phyloP scores from a whole-genome alignment of 192 early-diverging fungal genomes.

The Mortierella antarctica region DNA sequence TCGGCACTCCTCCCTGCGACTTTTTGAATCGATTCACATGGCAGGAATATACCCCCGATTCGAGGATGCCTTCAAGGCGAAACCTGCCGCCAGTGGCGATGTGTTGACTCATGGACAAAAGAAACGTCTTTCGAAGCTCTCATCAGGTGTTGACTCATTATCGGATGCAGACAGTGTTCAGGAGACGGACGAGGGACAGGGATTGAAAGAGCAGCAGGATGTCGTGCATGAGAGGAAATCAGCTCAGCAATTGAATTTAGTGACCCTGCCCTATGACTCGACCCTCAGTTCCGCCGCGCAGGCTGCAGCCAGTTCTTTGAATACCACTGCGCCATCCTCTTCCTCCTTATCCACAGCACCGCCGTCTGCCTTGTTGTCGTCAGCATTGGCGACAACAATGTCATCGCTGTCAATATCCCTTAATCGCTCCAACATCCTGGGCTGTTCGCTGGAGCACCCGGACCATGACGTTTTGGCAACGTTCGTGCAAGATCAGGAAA shows the following conservation, averaged over 20 bases:
- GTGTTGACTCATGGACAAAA: neutral
- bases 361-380: neutral
- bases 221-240: conserved; percentile 9
- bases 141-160: neutral
- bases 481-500: conserved; percentile 27
- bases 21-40: conserved; percentile 51
- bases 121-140: conserved; percentile 1
- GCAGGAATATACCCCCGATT: conserved; percentile 18
- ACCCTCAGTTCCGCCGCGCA: conserved; percentile 2
- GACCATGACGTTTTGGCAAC: conserved; percentile 18
- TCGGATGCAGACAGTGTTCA: neutral
- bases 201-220: neutral
- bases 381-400: neutral
- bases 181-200: neutral
- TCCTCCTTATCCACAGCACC: neutral
- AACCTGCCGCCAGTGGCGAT: neutral
- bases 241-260: conserved; percentile 23
- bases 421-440: conserved; percentile 9
- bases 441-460: neutral
- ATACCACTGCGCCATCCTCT: neutral
- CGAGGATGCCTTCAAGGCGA: conserved; percentile 23
- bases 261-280: conserved; percentile 34
- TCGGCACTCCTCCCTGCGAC: conserved; percentile 42
- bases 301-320: neutral
- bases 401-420: conserved; percentile 16